Base-by-base conservation (phyloP, 2,329 filamentous ascomycete species). In the Juglanconis juglandina region DNA sequence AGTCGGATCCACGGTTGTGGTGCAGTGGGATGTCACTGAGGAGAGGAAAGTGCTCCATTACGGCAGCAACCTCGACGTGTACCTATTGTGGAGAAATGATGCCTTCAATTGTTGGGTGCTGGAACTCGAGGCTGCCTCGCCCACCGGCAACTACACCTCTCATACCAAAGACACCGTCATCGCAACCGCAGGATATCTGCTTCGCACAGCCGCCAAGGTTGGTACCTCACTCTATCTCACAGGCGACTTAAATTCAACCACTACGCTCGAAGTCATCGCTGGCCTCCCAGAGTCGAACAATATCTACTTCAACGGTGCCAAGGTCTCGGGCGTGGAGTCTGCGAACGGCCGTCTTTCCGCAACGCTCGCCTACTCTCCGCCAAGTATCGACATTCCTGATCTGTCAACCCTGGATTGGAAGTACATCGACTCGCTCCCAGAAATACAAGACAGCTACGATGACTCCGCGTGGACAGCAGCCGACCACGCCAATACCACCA, bases 231-330 rank as follows among this genome's bases (percentile, higher is more conserved):
- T 94, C 4, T 77, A 82, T 11, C 71, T 94, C 3, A 83, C 82
- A 4, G 90, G 87, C 3, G 90, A 95, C 67, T 79, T 93, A 63
- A 93, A 94, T 66, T 72, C 79, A 0, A 91, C 89, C 0, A 86
- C 87, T 0, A 68, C 82, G 0, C 72, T 94, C 13, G 88, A 92
- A 64, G 77, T 94, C 30, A 83, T 92, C 37, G 86, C 88, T 3
- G 86, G 83, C 0, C 81, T 85, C 0, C 69, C 75, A 0, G 71
- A 69, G 1, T 75, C 83, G 1, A 79, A 81, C 2, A 73, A 70
- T 0, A 68, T 87, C 4, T 64, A 71, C 1, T 64, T 79, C 50
- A 82, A 81, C 35, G 76, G 75, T 9, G 70, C 69, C 0, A 73
- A 78, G 2, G 79, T 78, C 1, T 42, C 50, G 2, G 47, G 35